Evolutionary conservation across 495 filamentous ascomycete species (phyloP), one percentile per base, ranked within the genome.

Genomic region (Podospora didyma): DNA sequence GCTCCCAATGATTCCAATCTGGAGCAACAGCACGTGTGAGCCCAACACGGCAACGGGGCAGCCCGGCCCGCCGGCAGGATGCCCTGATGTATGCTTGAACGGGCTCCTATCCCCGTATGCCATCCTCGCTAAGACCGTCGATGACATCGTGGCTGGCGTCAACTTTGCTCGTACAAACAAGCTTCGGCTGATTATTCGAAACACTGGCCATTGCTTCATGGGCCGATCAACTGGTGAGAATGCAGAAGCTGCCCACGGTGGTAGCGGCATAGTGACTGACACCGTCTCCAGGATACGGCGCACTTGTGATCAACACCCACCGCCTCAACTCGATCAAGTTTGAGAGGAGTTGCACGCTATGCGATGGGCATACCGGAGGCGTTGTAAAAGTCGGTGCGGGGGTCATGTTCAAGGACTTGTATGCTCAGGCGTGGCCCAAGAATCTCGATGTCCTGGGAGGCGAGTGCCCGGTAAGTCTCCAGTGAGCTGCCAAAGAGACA

Each of bases 331-430:
- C 70, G 20, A 68, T 80, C 3, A 53, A 72, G 16, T 74, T 71
- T 50, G 53, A 64, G 22, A 58, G 63, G 6, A 55, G 70, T 1
- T 79, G 74, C 49, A 54, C 53, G 0, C 57, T 73, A 44, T 71
- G 64, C 3, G 48, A 20, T 5, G 35, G 23, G 19, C 47, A 46
- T 14, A 47, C 46, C 2, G 52, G 58, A 6, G 53, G 58, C 28
- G 69, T 76, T 2, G 64, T 82, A 31, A 78, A 74, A 37, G 56
- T 84, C 44, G 81, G 82, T 14, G 72, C 81, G 3, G 83, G 82
- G 39, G 72, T 82, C 2, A 73, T 79, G 59, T 76, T 67, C 2
- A 64, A 58, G 31, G 82, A 85, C 47, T 61, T 77, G 3, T 76
- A 79, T 16, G 62, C 64, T 24, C 7, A 45, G 16, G 37, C 12